Evolutionary conservation across 2,329 filamentous ascomycete genomes (phyloP).

Genomic region (Talaromyces sp.): DNA sequence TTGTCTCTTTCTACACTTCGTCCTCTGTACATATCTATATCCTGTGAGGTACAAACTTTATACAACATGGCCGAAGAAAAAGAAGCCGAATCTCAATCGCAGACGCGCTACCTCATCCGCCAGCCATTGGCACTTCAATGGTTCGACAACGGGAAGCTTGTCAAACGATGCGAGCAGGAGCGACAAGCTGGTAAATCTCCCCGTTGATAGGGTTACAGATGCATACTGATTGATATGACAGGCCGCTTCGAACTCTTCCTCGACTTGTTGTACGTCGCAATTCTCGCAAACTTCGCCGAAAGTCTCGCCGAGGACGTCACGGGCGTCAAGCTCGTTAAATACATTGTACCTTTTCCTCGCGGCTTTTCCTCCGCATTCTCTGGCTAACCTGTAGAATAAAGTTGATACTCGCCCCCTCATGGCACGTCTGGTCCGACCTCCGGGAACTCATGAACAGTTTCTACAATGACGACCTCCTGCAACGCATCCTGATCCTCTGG

Average conservation of each 20-base stretch:
- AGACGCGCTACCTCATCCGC: constrained; percentile 29
- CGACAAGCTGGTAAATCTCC: constrained; percentile 36
- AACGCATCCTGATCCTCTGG: constrained; percentile 50
- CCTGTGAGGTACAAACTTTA: not conserved
- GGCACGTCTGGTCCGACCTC: constrained; percentile 52
- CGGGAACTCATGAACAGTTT: constrained; percentile 54
- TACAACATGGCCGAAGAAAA: constrained; percentile 4
- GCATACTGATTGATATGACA: constrained; percentile 3
- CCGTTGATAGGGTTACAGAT: not conserved
- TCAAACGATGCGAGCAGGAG: constrained; percentile 45
- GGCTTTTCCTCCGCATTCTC: not conserved
- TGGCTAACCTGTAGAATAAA: constrained; percentile 9
- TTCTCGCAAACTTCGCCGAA: constrained; percentile 52
- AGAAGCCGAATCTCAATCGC: constrained; percentile 6
- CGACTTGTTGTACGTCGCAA: constrained; percentile 50
- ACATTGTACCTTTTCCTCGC: constrained; percentile 30
- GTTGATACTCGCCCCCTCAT: constrained; percentile 49
- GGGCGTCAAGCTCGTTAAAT: constrained; percentile 46
- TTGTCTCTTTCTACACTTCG: not conserved
- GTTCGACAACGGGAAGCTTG: constrained; percentile 44
- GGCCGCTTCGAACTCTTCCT: constrained; percentile 51
- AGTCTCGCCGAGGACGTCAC: constrained; percentile 47
- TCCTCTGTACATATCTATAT: not conserved
- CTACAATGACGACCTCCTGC: constrained; percentile 51
- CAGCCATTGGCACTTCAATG: constrained; percentile 43